Percentiles rank a stretch among this genome's conserved stretches.
Evolutionary conservation across 2,329 filamentous ascomycete genomes (phyloP).

Genomic region (Cucurbitaria berberidis): DNA sequence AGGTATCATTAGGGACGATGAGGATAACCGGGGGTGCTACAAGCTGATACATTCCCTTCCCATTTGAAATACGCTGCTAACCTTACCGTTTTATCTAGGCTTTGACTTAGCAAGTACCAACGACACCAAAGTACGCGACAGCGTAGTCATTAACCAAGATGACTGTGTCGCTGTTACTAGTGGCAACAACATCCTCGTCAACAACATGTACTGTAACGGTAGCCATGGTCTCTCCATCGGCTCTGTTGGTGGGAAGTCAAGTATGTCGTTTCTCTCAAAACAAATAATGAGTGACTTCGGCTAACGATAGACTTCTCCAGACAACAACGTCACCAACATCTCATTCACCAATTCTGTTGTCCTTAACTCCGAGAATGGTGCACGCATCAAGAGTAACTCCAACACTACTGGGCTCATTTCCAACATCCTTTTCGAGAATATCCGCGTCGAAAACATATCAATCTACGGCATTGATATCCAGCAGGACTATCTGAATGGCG

Average conservation of each 20-base stretch:
- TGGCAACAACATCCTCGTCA: constrained; percentile 47
- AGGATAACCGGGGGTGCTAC: background rate
- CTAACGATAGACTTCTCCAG: background rate
- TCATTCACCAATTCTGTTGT: constrained; percentile 57
- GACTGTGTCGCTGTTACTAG: constrained; percentile 65
- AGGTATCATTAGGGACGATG: background rate
- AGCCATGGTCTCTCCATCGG: constrained; percentile 64
- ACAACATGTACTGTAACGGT: constrained; percentile 53
- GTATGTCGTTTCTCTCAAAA: background rate
- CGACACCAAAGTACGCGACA: constrained; percentile 49
- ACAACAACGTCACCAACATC: constrained; percentile 47
- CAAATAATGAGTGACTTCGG: background rate
- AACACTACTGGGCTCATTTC: constrained; percentile 53
- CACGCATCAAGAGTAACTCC: constrained; percentile 62
- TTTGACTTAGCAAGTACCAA: constrained; percentile 60
- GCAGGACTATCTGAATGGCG: background rate
- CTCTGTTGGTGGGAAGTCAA: constrained; percentile 53
- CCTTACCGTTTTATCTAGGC: background rate
- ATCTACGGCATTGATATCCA: constrained; percentile 52
- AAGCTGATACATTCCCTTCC: background rate
- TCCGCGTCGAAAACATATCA: constrained; percentile 48
- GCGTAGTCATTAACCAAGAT: constrained; percentile 62
- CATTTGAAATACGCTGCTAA: background rate
- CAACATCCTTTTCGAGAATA: constrained; percentile 22
- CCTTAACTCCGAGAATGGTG: constrained; percentile 58